Evolutionary conservation across 2,329 filamentous ascomycete genomes (phyloP).

Genomic region (Exophiala dermatitidis): DNA sequence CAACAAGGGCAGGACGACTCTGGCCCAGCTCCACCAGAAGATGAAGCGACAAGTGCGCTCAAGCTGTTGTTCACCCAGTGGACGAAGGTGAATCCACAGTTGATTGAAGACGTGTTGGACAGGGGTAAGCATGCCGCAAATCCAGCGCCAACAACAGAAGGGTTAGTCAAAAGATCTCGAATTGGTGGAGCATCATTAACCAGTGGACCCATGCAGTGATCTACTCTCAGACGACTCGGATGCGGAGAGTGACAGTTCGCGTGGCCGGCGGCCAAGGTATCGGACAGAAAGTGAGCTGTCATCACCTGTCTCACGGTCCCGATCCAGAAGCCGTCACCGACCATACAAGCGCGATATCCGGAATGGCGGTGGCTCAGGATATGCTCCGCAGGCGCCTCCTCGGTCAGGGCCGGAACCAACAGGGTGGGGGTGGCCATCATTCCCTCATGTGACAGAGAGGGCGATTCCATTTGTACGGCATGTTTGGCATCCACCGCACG

Average conservation of each 20-base stretch:
- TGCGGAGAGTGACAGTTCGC: not conserved
- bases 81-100: not conserved
- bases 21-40: not conserved
- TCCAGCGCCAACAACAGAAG: not conserved
- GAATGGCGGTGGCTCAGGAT: too few species aligned
- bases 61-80: not conserved
- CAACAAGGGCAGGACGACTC: not conserved
- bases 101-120: not conserved
- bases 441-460: not conserved
- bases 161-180: not conserved
- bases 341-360: not conserved
- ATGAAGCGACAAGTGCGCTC: not conserved
- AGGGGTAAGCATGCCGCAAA: not conserved
- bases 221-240: not conserved
- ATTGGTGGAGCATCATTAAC: not conserved
- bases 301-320: not conserved
- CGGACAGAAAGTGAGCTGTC: not conserved
- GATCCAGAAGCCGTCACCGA: not conserved
- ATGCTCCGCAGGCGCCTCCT: not conserved
- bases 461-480: not conserved
- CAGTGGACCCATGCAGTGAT: not conserved
- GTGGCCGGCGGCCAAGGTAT: not conserved
- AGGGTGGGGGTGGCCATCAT: not conserved
- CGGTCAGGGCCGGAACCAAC: not conserved
- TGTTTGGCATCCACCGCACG: not conserved